These are phyloP conservation scores for Hanseniaspora hatyaiensis DNA, from an alignment of 805 yeast genomes.

Conservation along the genomic window DNA sequence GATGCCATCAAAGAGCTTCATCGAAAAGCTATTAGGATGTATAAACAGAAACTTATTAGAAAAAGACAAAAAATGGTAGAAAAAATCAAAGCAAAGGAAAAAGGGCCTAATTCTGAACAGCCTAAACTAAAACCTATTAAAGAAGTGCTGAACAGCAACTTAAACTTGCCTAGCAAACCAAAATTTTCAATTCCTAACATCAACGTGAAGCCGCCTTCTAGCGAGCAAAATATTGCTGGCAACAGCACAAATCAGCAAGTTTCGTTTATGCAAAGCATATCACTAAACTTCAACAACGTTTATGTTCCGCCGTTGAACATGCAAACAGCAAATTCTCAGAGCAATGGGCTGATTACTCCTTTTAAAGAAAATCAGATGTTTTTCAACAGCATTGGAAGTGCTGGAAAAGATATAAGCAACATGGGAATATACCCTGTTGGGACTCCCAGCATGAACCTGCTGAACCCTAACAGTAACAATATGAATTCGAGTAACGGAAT, in stretches of 20 bases:
- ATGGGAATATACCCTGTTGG: background rate
- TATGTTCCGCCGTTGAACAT: background rate
- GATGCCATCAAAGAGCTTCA: conserved; percentile 16
- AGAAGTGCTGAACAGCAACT: background rate
- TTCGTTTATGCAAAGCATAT: background rate
- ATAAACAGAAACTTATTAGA: conserved; percentile 6
- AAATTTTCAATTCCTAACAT: background rate
- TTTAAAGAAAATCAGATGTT: conserved; percentile 9
- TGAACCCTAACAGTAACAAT: background rate
- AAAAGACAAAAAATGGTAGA: conserved; percentile 3
- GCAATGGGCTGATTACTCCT: conserved; percentile 1
- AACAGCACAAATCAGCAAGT: too few relatives aligned
- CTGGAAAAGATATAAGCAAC: background rate
- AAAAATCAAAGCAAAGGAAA: background rate
- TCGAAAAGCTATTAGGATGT: conserved; percentile 14
- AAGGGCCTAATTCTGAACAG: background rate
- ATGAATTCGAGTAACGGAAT: background rate
- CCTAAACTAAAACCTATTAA: conserved; percentile 3
- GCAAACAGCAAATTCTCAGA: background rate
- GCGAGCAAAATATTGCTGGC: too few relatives aligned
- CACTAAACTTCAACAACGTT: background rate
- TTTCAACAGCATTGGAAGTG: background rate
- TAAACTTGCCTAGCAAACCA: background rate
- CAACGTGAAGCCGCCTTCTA: background rate
- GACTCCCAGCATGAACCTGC: background rate